A percentile compares a stretch with the other conserved stretches of the same genome.
Evolutionary conservation across 164 flowering plant species (phyloP).

Genomic region (Akebia trifoliata): DNA sequence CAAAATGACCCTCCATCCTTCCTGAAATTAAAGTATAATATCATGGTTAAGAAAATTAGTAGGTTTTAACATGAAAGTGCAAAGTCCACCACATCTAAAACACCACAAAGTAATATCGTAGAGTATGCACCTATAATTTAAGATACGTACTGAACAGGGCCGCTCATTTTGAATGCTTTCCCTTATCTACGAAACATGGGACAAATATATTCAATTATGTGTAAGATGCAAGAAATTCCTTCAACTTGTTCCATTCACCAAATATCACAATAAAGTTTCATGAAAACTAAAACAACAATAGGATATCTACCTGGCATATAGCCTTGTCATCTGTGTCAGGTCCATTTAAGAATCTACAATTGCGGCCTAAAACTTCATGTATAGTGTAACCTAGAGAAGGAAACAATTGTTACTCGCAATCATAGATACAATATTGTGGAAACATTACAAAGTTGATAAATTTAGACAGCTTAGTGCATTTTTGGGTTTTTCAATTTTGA

Average conservation of each 20-base stretch:
- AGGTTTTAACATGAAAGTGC: too few relatives aligned
- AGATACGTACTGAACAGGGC: conserved; percentile 77
- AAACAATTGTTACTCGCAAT: neutral
- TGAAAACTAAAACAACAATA: neutral
- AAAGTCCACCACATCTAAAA: too few relatives aligned
- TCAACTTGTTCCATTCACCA: too few relatives aligned
- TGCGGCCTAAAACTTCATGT: conserved; percentile 78
- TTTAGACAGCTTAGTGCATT: too few relatives aligned
- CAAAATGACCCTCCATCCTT: conserved; percentile 77
- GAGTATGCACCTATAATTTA: conserved; percentile 78
- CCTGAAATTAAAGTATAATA: conserved; percentile 37
- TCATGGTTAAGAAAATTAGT: conserved; percentile 5
- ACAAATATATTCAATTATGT: neutral
- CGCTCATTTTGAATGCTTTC: conserved; percentile 46
- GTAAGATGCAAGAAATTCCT: neutral
- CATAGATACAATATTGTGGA: neutral
- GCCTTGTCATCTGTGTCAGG: conserved; percentile 54
- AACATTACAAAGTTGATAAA: neutral
- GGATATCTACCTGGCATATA: conserved; percentile 40
- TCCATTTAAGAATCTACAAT: conserved; percentile 71
- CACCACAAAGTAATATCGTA: conserved; percentile 7
- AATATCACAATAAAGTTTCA: too few relatives aligned
- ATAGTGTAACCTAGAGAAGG: conserved; percentile 56
- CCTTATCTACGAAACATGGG: conserved; percentile 44
- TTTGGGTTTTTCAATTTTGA: too few relatives aligned